phyloP scores from a whole-genome alignment of 108 stramenopile species.

The Cyclotella sp. region DNA sequence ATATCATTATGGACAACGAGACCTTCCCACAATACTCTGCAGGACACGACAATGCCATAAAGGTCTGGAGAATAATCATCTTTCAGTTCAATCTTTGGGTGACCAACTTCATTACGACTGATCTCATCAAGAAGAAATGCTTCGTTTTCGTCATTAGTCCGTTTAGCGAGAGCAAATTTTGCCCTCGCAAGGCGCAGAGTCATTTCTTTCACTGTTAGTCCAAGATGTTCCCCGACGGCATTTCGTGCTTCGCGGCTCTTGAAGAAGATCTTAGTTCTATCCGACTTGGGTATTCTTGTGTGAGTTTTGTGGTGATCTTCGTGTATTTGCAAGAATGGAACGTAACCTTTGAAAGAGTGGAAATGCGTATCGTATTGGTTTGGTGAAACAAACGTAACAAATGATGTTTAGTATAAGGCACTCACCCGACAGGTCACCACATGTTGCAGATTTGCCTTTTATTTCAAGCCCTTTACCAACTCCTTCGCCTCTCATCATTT shows the following conservation, averaged over 20 bases:
- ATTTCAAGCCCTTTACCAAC: conserved; percentile 78
- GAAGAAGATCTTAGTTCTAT: conserved; percentile 48
- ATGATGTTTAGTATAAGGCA: neutral
- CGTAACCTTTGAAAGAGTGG: conserved; percentile 46
- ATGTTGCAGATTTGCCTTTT: conserved; percentile 75
- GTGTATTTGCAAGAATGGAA: conserved; percentile 75
- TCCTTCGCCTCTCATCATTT: conserved; percentile 71
- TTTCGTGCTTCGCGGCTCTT: conserved; percentile 34
- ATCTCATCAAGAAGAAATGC: conserved; percentile 17
- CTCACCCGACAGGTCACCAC: conserved; percentile 43
- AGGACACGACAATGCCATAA: conserved; percentile 44
- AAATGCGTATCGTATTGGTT: neutral
- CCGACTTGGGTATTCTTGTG: conserved; percentile 26
- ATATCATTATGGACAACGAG: conserved; percentile 47
- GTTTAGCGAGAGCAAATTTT: conserved; percentile 22
- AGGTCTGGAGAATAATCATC: conserved; percentile 45
- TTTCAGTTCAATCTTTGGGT: conserved; percentile 5
- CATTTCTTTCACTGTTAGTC: conserved; percentile 23
- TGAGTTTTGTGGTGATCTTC: conserved; percentile 55
- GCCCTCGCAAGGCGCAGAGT: conserved; percentile 14
- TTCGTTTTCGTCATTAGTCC: neutral
- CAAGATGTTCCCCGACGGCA: conserved; percentile 27
- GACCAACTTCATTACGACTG: conserved; percentile 8
- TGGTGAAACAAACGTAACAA: neutral
- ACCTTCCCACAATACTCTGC: conserved; percentile 57